phyloP scores from a whole-genome alignment of 2,329 filamentous ascomycete genomes.

The Nakataea oryzae region DNA sequence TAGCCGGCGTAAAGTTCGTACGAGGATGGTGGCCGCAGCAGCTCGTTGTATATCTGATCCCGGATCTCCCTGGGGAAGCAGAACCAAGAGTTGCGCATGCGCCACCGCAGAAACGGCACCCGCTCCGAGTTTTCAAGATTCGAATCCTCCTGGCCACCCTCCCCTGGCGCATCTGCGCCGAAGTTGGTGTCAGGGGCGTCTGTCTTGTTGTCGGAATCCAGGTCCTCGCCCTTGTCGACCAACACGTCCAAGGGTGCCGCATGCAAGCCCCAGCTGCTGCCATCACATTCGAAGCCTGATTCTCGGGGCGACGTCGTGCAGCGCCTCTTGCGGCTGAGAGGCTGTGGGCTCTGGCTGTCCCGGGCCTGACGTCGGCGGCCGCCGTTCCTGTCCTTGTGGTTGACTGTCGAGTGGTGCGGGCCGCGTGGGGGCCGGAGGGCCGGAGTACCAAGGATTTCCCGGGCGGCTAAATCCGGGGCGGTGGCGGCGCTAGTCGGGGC shows the following conservation, averaged over 20 bases:
- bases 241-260: too few species aligned
- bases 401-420: background rate
- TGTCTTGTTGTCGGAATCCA: background rate
- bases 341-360: background rate
- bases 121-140: background rate
- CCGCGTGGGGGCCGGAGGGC: background rate
- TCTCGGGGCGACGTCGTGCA: background rate
- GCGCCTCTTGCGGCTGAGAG: background rate
- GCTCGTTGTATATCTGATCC: conserved; percentile 20
- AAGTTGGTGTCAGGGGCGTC: background rate
- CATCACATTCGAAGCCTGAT: background rate
- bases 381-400: background rate
- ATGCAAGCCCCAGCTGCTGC: background rate
- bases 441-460: background rate
- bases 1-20: conserved; percentile 18
- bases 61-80: conserved; percentile 22
- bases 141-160: background rate
- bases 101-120: background rate
- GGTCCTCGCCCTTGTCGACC: background rate
- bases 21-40: conserved; percentile 17
- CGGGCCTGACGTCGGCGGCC: background rate
- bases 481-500: background rate
- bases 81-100: conserved; percentile 14
- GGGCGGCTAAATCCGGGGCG: background rate
- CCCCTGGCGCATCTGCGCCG: background rate